phyloP scores from a whole-genome alignment of 371 early-diverging fungal species.

The Coemansia sp. region DNA sequence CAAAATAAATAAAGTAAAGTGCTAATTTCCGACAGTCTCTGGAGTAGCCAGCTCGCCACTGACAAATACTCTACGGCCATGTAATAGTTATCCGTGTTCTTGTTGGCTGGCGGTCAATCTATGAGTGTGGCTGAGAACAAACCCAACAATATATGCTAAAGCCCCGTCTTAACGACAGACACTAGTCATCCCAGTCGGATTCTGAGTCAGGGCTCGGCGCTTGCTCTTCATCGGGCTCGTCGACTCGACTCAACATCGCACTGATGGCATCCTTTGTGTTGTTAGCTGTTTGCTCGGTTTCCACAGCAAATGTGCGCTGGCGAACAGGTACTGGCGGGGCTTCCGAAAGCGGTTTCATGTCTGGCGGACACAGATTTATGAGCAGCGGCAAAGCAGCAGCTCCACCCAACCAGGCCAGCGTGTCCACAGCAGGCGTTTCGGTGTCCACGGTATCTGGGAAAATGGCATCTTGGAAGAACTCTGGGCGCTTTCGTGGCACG shows the following conservation, averaged over 20 bases:
- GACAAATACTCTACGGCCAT: slow-evolving; percentile 57
- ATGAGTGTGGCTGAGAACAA: too few species aligned
- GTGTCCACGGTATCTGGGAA: slow-evolving; percentile 67
- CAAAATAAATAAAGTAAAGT: neutral
- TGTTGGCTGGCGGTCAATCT: too few species aligned
- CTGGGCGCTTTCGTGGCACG: slow-evolving; percentile 75
- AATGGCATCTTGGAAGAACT: slow-evolving; percentile 85
- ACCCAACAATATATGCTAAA: too few species aligned
- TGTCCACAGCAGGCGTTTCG: slow-evolving; percentile 55
- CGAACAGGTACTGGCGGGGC: slow-evolving; percentile 31
- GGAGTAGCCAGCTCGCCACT: slow-evolving; percentile 56
- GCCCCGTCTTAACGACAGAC: too few species aligned
- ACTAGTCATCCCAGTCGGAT: slow-evolving; percentile 33
- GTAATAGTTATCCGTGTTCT: too few species aligned
- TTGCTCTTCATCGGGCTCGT: neutral
- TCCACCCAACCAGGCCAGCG: slow-evolving; percentile 62
- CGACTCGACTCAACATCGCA: slow-evolving; percentile 32
- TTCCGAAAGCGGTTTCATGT: slow-evolving; percentile 43
- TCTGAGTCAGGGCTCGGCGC: slow-evolving; percentile 10
- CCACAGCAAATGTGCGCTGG: slow-evolving; percentile 3
- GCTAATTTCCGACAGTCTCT: slow-evolving; percentile 4
- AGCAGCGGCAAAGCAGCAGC: slow-evolving; percentile 4
- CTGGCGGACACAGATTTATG: slow-evolving; percentile 37
- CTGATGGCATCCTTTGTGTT: slow-evolving; percentile 29
- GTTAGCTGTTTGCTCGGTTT: slow-evolving; percentile 8